Evolutionary conservation across 2,329 filamentous ascomycete species (phyloP), one percentile per base, ranked within the genome.

Genomic region (Dothideomycetes sp.): DNA sequence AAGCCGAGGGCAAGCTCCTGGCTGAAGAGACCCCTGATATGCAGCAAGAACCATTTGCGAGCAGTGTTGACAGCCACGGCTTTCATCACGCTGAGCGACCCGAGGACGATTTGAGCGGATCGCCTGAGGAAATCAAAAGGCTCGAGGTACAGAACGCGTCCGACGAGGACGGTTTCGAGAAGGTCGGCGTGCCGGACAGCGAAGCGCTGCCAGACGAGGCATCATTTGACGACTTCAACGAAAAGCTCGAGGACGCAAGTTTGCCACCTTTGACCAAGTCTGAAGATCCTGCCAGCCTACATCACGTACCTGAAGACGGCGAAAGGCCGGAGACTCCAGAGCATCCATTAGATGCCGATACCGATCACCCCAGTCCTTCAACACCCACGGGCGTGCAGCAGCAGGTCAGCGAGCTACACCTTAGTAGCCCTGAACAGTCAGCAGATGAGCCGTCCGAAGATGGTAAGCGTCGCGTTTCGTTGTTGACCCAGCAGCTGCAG

Each of bases 81-180:
- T 71, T 70, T 45, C 66, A 69, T 44, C 67, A 70, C 47, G 66
- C 67, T 5, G 57, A 63, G 18, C 58, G 63, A 15, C 66, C 66
- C 1, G 52, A 53, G 18, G 57, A 59, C 19, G 54, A 60, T 17
- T 52, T 59, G 37, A 59, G 61, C 39, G 65, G 66, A 43, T 74
- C 75, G 3, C 67, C 73, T 1, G 84, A 87, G 47, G 77, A 78
- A 41, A 71, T 77, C 37, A 82, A 83, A 38, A 73, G 70, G 34
- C 68, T 88, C 1, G 84, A 89, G 49, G 77, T 89, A 11, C 83
- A 81, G 38, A 93, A 91, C 52, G 78, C 76, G 12, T 81, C 82
- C 10, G 86, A 94, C 48, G 84, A 91, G 47, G 91, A 96, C 55
- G 85, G 84, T 1, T 96, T 95, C 53, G 91, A 98, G 58, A 87